Conservation (phyloP, 148 eudicot species). For the Fagopyrum tataricum region DNA sequence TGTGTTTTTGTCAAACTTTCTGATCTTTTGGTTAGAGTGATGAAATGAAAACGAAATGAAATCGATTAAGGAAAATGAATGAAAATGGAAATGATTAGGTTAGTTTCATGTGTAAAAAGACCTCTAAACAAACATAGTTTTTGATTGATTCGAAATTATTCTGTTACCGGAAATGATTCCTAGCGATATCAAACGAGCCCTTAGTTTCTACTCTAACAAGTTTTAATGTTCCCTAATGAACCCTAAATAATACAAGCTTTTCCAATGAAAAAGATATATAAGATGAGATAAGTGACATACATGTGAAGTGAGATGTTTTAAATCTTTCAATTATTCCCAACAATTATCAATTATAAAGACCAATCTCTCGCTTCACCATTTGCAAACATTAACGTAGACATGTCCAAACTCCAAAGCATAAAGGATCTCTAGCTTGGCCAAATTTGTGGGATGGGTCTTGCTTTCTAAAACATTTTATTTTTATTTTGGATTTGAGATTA, state of each 20-base stretch:
- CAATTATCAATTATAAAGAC: not conserved
- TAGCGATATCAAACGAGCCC: too few species aligned
- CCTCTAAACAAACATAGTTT: too few species aligned
- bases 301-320: not conserved
- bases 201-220: too few species aligned
- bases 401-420: conserved; percentile 1
- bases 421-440: not conserved
- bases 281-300: conserved; percentile 1
- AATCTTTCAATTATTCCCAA: not conserved
- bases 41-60: too few species aligned
- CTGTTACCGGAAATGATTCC: too few species aligned
- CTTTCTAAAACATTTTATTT: not conserved
- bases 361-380: not conserved
- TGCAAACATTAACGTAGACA: conserved; percentile 1
- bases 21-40: too few species aligned
- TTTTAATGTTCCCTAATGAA: too few species aligned
- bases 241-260: not conserved
- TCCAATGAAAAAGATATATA: not conserved
- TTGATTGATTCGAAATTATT: too few species aligned
- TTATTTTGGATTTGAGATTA: not conserved
- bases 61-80: too few species aligned
- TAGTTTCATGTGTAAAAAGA: too few species aligned
- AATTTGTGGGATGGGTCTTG: not conserved
- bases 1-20: too few species aligned
- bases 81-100: too few species aligned